These are phyloP conservation scores for Alternaria burnsii DNA, from an alignment of 2,329 filamentous ascomycete genomes.

Conservation along the genomic window DNA sequence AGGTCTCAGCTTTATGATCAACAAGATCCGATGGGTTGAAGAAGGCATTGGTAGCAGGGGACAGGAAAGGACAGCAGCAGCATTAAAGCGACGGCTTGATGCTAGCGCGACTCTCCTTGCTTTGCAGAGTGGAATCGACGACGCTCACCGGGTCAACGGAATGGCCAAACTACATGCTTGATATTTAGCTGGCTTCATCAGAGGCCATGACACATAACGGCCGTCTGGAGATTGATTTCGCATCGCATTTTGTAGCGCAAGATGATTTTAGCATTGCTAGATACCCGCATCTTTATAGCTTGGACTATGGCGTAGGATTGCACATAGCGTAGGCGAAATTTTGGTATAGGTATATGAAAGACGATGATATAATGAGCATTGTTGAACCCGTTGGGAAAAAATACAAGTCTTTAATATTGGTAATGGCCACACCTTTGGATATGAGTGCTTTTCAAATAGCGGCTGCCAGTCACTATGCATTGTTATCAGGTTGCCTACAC, in stretches of 20 bases:
- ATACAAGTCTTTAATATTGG: not conserved
- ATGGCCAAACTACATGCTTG: conserved; percentile 41
- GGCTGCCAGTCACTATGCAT: not conserved
- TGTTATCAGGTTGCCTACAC: conserved; percentile 13
- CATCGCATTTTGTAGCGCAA: conserved; percentile 32
- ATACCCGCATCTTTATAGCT: conserved; percentile 49
- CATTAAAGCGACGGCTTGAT: conserved; percentile 48
- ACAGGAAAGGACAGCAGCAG: conserved; percentile 49
- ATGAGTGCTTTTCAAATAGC: not conserved
- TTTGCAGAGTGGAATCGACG: conserved; percentile 41
- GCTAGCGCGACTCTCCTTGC: conserved; percentile 47
- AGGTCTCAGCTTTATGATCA: conserved; percentile 87
- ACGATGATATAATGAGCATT: conserved; percentile 13
- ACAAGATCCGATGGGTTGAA: conserved; percentile 83
- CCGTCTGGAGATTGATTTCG: conserved; percentile 17
- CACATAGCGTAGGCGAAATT: conserved; percentile 16
- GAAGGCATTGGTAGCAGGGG: conserved; percentile 64
- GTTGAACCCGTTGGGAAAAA: not conserved
- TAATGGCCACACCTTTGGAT: not conserved
- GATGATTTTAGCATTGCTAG: conserved; percentile 48
- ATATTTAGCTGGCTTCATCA: conserved; percentile 12
- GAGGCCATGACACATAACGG: conserved; percentile 22
- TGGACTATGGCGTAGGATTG: conserved; percentile 20
- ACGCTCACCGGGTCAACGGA: conserved; percentile 33
- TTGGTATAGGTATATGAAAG: conserved; percentile 4